Evolutionary conservation across 305 asterid species (phyloP), one percentile per base, ranked within the genome.

Genomic region (Fraxinus floribunda): DNA sequence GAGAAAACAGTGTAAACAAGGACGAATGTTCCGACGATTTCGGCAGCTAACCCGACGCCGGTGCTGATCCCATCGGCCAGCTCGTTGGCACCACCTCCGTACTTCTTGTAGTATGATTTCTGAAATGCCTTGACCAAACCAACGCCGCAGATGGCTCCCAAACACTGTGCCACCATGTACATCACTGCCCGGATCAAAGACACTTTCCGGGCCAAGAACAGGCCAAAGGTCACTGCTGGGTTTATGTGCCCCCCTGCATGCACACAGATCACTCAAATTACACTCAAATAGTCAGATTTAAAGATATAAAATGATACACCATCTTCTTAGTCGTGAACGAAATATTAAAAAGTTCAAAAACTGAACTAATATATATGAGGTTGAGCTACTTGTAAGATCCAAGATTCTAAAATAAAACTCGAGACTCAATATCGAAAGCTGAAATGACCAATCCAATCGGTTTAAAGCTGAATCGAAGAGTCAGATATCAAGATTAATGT

Each of bases 101-200:
- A 75, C 81, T 41, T 90, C 29, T 82, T 77, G 79, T 90, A 90
- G 83, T 81, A 39, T 0, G 93, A 78, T 16, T 85, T 88, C 22
- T 90, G 93, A 81, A 90, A 88, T 55, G 89, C 90, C 90, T 90
- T 90, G 0, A 90, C 93, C 20, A 90, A 77, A 64, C 93, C 93
- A 1, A 90, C 93, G 30, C 93, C 93, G 5, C 93, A 90, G 55
- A 90, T 90, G 38, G 93, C 93, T 3, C 93, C 93, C 84, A 90
- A 78, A 73, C 91, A 86, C 70, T 90, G 93, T 3, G 91, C 90
- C 52, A 88, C 89, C 91, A 90, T 90, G 78, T 90, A 90, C 91
- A 87, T 84, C 83, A 90, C 86, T 36, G 91, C 93, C 86, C 91
- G 64, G 78, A 90, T 84, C 75, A 90, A 81, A 49, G 93, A 90